Conservation (phyloP, 1,139 yeast species). For the Yamadazyma trypodendri region DNA sequence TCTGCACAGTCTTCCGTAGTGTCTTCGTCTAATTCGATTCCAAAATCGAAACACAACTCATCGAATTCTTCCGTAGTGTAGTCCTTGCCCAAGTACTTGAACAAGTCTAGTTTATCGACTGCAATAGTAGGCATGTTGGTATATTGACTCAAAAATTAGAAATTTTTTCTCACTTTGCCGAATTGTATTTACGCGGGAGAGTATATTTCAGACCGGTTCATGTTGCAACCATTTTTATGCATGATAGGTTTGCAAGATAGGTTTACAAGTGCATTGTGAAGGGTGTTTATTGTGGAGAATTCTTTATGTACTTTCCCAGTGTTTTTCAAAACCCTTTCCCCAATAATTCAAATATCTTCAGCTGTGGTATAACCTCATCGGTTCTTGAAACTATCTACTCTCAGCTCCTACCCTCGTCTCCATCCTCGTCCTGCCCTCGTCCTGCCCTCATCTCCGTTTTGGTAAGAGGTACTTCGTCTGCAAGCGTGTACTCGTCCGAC, state of each 20-base stretch:
- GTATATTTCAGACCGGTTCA: constrained; percentile 2
- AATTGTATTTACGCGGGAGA: constrained; percentile 2
- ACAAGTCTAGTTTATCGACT: constrained; percentile 91
- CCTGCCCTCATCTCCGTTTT: constrained; percentile 3
- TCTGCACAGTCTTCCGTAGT: constrained; percentile 75
- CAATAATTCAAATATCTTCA: too few species aligned
- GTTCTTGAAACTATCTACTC: too few species aligned
- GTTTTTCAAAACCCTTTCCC: too few species aligned
- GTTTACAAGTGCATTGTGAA: too few species aligned
- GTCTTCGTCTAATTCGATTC: constrained; percentile 97
- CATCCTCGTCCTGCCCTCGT: too few species aligned
- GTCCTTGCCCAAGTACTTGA: constrained; percentile 70
- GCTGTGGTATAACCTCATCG: too few species aligned
- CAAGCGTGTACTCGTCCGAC: background rate
- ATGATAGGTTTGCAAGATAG: too few species aligned
- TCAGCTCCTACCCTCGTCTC: too few species aligned
- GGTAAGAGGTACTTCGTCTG: constrained; percentile 8
- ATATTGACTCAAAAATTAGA: background rate
- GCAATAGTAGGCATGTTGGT: constrained; percentile 86
- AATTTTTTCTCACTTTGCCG: constrained; percentile 1
- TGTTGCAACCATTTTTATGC: too few species aligned
- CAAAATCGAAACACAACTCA: constrained; percentile 95
- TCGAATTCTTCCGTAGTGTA: constrained; percentile 94
- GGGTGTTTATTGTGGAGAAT: too few species aligned
- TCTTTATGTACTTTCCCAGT: too few species aligned